A percentile compares a stretch with the other conserved stretches of the same genome.
phyloP scores from a whole-genome alignment of 768 basidiomycete genomes.

The Suillus discolor region DNA sequence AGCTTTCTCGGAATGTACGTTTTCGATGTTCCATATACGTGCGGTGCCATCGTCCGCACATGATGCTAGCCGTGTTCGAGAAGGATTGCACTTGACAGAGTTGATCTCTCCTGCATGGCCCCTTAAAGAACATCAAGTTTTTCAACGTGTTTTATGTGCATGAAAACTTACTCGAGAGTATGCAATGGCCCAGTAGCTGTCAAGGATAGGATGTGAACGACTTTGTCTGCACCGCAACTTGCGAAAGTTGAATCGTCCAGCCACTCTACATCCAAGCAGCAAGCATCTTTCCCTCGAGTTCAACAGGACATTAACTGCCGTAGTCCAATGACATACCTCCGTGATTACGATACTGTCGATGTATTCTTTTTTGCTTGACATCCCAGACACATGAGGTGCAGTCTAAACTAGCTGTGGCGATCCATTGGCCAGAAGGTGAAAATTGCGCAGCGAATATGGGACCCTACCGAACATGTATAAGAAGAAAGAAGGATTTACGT shows the following conservation, averaged over 20 bases:
- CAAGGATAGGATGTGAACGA: slow-evolving; percentile 63
- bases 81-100: slow-evolving; percentile 69
- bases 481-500: slow-evolving; percentile 1
- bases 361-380: slow-evolving; percentile 57
- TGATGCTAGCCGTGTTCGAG: slow-evolving; percentile 70
- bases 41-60: slow-evolving; percentile 84
- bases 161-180: slow-evolving; percentile 56
- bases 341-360: slow-evolving; percentile 67
- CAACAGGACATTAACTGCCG: slow-evolving; percentile 8
- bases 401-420: slow-evolving; percentile 78
- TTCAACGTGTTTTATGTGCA: neutral
- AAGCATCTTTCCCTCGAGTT: slow-evolving; percentile 46
- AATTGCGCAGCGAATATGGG: slow-evolving; percentile 82
- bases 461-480: slow-evolving; percentile 50
- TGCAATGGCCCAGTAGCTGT: slow-evolving; percentile 55
- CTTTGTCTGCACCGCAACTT: slow-evolving; percentile 70
- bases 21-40: slow-evolving; percentile 72
- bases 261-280: slow-evolving; percentile 85
- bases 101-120: slow-evolving; percentile 81
- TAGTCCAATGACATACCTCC: slow-evolving; percentile 46
- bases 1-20: slow-evolving; percentile 36
- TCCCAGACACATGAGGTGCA: slow-evolving; percentile 82
- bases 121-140: slow-evolving; percentile 36
- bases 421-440: slow-evolving; percentile 71
- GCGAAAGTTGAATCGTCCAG: slow-evolving; percentile 69